Evolutionary conservation across 768 basidiomycete species (phyloP).

Genomic region (Amanita pallidorosea): DNA sequence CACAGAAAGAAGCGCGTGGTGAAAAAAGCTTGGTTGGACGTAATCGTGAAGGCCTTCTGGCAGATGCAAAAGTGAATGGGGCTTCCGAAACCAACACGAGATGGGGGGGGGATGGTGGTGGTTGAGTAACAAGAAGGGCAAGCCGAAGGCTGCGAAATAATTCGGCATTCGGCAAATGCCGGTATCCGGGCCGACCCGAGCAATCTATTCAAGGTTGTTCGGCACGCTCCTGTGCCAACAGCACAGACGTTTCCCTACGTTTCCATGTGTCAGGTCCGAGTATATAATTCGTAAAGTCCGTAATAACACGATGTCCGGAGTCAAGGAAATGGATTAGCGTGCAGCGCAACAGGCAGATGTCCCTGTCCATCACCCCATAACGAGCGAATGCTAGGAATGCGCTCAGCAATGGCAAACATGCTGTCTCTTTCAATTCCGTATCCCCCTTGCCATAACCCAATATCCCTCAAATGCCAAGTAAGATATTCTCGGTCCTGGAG

Average conservation of each 20-base stretch:
- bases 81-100: conserved; percentile 1
- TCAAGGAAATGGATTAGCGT: conserved; percentile 1
- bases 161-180: background rate
- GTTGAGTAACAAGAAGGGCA: conserved; percentile 1
- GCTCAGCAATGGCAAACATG: conserved; percentile 18
- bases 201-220: background rate
- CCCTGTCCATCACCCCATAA: conserved; percentile 20
- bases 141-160: background rate
- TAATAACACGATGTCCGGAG: background rate
- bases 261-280: too few species aligned
- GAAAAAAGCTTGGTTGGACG: conserved; percentile 39
- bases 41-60: conserved; percentile 42
- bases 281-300: background rate
- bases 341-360: background rate
- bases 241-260: background rate
- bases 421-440: conserved; percentile 17
- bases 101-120: conserved; percentile 1
- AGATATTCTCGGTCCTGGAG: conserved; percentile 18
- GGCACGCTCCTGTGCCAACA: background rate
- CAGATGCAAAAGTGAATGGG: background rate
- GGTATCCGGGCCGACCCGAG: conserved; percentile 3
- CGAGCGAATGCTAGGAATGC: conserved; percentile 24
- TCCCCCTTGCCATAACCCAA: conserved; percentile 27
- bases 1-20: conserved; percentile 32
- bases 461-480: conserved; percentile 24